These are phyloP conservation scores for Schizochytrium sp. DNA, from an alignment of 108 stramenopile species.

Conservation along the genomic window DNA sequence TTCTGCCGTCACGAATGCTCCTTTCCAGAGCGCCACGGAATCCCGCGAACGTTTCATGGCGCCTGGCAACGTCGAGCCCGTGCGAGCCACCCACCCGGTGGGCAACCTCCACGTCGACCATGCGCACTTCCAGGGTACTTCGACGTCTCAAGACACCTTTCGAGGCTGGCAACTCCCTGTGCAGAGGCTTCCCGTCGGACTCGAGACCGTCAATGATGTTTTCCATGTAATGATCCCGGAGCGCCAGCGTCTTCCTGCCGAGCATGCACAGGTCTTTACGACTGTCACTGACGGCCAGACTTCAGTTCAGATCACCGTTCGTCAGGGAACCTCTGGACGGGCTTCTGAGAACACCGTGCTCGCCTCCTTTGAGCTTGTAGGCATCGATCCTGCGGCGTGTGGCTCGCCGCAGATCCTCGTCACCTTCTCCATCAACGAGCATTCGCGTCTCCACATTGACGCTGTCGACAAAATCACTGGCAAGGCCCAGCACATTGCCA, in stretches of 20 bases:
- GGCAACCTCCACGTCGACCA: neutral
- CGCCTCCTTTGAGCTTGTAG: neutral
- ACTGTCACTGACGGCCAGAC: constrained; percentile 1
- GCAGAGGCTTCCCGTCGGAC: neutral
- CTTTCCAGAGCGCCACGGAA: neutral
- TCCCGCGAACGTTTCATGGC: neutral
- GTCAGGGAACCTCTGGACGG: neutral
- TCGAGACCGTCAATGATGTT: neutral
- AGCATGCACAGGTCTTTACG: neutral
- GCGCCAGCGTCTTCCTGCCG: neutral
- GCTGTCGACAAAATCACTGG: neutral
- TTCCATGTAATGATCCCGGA: neutral
- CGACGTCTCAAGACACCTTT: neutral
- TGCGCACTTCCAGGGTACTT: neutral
- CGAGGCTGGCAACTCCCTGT: neutral
- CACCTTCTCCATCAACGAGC: neutral
- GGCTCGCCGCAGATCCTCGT: neutral
- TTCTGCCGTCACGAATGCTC: neutral
- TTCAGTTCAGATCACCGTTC: neutral
- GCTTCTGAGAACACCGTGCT: neutral
- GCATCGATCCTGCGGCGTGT: neutral
- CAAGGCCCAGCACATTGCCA: neutral
- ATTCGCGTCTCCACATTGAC: neutral
- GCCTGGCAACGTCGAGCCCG: neutral
- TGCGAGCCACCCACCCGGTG: neutral